A percentile compares a stretch with the other conserved stretches of the same genome.
These are phyloP conservation scores for Magnolia sinica DNA, from an alignment of 164 flowering plant genomes.

Conservation along the genomic window DNA sequence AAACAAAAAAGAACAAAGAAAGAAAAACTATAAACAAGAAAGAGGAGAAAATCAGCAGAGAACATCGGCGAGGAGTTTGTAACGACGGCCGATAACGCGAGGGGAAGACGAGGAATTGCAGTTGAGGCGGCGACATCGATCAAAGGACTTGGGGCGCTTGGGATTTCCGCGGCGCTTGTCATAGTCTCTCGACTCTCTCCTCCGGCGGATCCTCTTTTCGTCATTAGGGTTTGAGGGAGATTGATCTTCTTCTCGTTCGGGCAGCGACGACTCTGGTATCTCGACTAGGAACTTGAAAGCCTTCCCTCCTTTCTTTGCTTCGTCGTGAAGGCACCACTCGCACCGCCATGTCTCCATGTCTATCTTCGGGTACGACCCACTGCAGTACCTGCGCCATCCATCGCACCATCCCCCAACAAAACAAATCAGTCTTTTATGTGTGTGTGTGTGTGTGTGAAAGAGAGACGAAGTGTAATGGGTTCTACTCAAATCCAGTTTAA, in stretches of 20 bases:
- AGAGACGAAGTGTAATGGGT: not conserved
- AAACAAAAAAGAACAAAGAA: too few species aligned
- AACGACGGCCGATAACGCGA: conserved; percentile 14
- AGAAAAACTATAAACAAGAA: not conserved
- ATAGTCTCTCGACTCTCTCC: conserved; percentile 1
- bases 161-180: not conserved
- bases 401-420: not conserved
- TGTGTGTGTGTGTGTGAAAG: not conserved
- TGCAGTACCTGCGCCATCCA: conserved; percentile 12
- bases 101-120: conserved; percentile 13
- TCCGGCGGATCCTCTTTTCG: conserved; percentile 4
- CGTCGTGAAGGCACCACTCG: conserved; percentile 19
- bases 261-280: conserved; percentile 8
- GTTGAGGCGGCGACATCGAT: conserved; percentile 9
- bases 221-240: not conserved
- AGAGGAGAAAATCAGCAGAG: conserved; percentile 8
- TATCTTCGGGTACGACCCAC: conserved; percentile 14
- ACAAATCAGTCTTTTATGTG: not conserved
- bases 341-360: conserved; percentile 18
- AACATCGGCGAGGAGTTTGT: conserved; percentile 21
- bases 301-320: not conserved
- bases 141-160: conserved; percentile 1
- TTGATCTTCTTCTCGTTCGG: not conserved
- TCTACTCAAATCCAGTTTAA: not conserved
- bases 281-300: conserved; percentile 2